These are phyloP conservation scores for Tulasnella sp. DNA, from an alignment of 768 basidiomycete species.

Conservation along the genomic window DNA sequence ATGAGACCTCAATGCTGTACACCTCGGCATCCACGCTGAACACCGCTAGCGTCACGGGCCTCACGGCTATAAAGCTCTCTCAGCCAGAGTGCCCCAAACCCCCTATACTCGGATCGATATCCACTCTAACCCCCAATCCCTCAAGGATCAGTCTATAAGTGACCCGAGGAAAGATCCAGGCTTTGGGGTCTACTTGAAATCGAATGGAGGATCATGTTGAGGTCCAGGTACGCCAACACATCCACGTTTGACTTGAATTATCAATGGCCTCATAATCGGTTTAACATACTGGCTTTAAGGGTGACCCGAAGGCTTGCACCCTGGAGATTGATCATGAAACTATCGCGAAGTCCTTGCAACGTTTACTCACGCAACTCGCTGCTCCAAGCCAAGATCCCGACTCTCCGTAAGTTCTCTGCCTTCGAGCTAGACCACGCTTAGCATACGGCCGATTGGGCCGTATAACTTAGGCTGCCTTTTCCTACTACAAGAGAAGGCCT, in stretches of 20 bases:
- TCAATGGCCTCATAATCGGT: not conserved
- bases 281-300: not conserved
- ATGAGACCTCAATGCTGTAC: not conserved
- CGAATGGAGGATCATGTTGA: not conserved
- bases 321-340: not conserved
- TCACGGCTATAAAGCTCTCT: not conserved
- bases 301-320: not conserved
- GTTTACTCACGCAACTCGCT: not conserved
- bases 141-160: not conserved
- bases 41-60: not conserved
- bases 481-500: not conserved
- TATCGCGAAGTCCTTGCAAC: not conserved
- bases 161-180: not conserved
- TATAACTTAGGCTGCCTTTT: not conserved
- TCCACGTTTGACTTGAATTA: not conserved
- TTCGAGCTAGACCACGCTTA: not conserved
- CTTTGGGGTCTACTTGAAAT: not conserved
- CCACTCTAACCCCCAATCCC: not conserved
- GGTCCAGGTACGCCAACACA: not conserved
- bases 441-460: not conserved
- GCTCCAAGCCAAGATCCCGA: not conserved
- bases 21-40: not conserved
- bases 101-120: not conserved
- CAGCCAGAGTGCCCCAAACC: not conserved
- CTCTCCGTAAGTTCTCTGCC: not conserved